Evolutionary conservation across 2,329 filamentous ascomycete genomes (phyloP).

Genomic region (Colletotrichum tamarilloi): DNA sequence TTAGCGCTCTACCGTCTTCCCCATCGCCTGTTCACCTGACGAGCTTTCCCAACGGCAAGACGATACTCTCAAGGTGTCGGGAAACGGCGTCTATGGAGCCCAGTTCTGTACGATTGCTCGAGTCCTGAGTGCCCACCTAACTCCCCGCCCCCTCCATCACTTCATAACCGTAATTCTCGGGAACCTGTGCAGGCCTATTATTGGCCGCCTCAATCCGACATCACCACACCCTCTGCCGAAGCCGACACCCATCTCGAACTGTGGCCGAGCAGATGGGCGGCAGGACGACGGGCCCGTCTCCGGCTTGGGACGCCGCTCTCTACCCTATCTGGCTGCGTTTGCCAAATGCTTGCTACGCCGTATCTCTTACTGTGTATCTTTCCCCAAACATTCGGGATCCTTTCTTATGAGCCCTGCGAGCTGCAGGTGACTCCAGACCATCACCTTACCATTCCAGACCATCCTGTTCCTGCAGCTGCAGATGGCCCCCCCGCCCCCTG

Average conservation of each 20-base stretch:
- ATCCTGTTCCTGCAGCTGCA: constrained; percentile 25
- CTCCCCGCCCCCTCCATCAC: not conserved
- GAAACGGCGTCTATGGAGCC: constrained; percentile 3
- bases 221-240: constrained; percentile 33
- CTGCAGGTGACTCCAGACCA: constrained; percentile 20
- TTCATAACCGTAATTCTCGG: not conserved
- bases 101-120: not conserved
- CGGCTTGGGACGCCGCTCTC: not conserved
- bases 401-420: constrained; percentile 8
- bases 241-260: not conserved
- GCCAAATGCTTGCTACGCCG: not conserved
- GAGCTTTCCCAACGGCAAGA: not conserved
- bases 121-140: not conserved
- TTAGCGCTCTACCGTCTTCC: constrained; percentile 8
- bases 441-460: constrained; percentile 23
- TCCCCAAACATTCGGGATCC: constrained; percentile 19
- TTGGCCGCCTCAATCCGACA: constrained; percentile 11
- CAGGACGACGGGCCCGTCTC: constrained; percentile 15
- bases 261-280: constrained; percentile 12
- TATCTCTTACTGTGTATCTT: no score
- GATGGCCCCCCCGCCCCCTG: not conserved
- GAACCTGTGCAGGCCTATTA: not conserved
- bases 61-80: not conserved
- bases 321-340: constrained; percentile 12
- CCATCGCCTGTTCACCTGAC: not conserved